Evolutionary conservation across 345 rosid species (phyloP).

Genomic region (Orychophragmus violaceus): DNA sequence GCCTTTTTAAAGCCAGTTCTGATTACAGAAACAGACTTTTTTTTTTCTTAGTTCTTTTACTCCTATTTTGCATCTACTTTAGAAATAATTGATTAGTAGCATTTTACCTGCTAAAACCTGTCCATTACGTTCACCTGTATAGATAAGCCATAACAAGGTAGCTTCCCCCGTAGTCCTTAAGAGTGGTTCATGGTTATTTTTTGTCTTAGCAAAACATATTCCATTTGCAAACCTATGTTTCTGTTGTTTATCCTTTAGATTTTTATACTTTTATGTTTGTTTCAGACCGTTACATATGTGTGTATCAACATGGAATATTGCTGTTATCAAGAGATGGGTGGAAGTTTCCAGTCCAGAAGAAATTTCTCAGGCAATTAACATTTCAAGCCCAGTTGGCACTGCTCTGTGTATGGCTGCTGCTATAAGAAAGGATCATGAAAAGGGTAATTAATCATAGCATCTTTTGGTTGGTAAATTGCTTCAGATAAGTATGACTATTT

Average conservation of each 20-base stretch:
- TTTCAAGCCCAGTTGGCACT: constrained; percentile 75
- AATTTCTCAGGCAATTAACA: constrained; percentile 64
- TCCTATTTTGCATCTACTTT: not conserved
- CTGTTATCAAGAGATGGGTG: constrained; percentile 88
- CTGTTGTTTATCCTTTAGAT: not conserved
- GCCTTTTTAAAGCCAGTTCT: not conserved
- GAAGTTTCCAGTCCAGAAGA: constrained; percentile 72
- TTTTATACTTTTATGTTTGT: constrained; percentile 16
- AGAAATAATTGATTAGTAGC: constrained; percentile 1
- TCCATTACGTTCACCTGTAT: not conserved
- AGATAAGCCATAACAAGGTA: not conserved
- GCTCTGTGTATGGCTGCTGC: constrained; percentile 94
- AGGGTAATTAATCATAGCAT: constrained; percentile 46
- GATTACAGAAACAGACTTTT: not conserved
- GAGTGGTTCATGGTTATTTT: not conserved
- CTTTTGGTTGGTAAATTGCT: not conserved
- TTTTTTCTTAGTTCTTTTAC: not conserved
- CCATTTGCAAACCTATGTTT: not conserved
- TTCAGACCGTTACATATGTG: constrained; percentile 88
- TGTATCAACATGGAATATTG: constrained; percentile 81
- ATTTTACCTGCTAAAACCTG: not conserved
- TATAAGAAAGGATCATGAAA: constrained; percentile 84
- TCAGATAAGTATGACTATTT: not conserved
- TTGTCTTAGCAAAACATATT: not conserved
- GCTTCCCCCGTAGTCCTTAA: not conserved